Evolutionary conservation across 2,329 filamentous ascomycete genomes (phyloP), one percentile per base, ranked within the genome.

Genomic region (Fusarium sp.): DNA sequence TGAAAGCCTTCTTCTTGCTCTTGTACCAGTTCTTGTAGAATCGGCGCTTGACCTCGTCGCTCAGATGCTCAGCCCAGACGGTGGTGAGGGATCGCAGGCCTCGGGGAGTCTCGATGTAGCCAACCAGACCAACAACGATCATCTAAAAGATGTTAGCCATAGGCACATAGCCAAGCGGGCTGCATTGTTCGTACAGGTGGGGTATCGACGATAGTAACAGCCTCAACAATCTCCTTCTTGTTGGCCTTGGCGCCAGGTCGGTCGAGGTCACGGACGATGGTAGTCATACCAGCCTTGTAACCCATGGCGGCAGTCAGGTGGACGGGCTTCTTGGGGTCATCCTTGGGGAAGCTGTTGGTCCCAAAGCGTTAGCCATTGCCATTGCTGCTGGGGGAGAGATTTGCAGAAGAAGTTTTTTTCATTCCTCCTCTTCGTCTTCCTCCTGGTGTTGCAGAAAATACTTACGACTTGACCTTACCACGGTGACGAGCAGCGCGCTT

Each of bases 11-110:
- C 93, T 98, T 98, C 94, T 99, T 99, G 90, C 91, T 94, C 92
- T 97, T 97, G 93, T 99, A 99, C 96, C 96, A 99, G 92, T 99
- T 99, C 94, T 98, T 98, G 93, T 99, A 99, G 93, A 99, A 99
- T 83, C 96, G 93, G 81, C 96, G 93, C 92, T 97, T 97, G 85
- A 99, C 83, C 88, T 98, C 96, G 85, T 99, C 96, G 86, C 92
- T 93, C 85, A 99, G 86, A 85, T 99, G 96, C 91, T 98, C 96
- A 82, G 96, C 96, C 96, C 96, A 99, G 83, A 99, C 93, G 82
- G 96, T 98, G 84, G 94, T 98, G 85, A 99, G 94, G 76, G 96
- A 99, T 85, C 96, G 95, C 81, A 99, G 94, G 87, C 96, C 96
- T 81, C 96, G 96, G 85, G 96, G 96, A 82, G 96, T 99, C 90